phyloP scores from a whole-genome alignment of 768 basidiomycete species.

The Mycena filopes region DNA sequence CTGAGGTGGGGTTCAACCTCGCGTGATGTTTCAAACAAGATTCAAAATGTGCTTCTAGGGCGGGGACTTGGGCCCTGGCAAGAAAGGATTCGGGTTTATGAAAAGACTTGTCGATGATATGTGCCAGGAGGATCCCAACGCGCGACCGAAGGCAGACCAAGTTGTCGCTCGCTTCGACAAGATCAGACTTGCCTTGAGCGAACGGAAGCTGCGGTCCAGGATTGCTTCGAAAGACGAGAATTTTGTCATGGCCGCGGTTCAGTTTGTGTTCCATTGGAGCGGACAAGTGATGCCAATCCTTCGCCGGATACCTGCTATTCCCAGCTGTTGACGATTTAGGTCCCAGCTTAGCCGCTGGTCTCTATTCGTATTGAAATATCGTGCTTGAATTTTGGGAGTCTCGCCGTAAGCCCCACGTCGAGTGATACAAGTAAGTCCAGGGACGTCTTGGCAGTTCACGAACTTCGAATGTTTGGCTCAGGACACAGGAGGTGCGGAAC shows the following conservation, averaged over 20 bases:
- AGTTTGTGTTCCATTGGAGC: background rate
- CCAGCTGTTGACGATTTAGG: no score
- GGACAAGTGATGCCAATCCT: constrained; percentile 1
- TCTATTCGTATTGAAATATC: no score
- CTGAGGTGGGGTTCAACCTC: background rate
- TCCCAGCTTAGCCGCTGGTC: no score
- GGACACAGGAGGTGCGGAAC: no score
- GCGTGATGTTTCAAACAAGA: no score
- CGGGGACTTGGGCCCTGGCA: background rate
- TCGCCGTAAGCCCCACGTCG: no score
- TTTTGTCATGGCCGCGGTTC: background rate
- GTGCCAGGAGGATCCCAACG: background rate
- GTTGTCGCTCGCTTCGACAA: constrained; percentile 3
- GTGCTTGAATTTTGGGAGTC: no score
- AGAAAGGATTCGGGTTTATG: background rate
- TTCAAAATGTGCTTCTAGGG: no score
- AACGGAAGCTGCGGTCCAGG: background rate
- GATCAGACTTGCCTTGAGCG: constrained; percentile 1
- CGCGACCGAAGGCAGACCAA: background rate
- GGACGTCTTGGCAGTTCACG: no score
- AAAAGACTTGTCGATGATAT: background rate
- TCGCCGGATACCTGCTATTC: no score
- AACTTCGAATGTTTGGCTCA: no score
- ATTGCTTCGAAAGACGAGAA: background rate
- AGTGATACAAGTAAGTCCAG: no score